Evolutionary conservation across 2,329 filamentous ascomycete genomes (phyloP).

Genomic region (Teratosphaeria zuluensis): DNA sequence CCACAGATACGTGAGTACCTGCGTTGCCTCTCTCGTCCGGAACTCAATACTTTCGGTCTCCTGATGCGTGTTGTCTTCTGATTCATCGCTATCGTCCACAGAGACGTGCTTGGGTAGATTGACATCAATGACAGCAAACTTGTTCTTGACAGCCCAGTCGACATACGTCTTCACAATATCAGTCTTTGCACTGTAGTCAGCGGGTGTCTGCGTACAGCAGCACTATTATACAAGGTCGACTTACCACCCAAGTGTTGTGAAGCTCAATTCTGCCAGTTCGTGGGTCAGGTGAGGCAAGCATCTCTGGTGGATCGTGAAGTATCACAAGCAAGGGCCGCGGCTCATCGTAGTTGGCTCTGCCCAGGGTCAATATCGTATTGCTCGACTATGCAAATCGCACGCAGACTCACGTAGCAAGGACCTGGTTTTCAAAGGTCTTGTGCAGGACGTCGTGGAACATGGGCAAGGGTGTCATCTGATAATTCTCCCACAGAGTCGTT

Average conservation of each 20-base stretch:
- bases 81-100: constrained; percentile 31
- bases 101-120: constrained; percentile 77
- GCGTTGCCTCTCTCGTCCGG: constrained; percentile 44
- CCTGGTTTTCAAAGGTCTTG: constrained; percentile 21
- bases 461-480: constrained; percentile 70
- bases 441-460: constrained; percentile 56
- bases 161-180: constrained; percentile 75
- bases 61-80: constrained; percentile 28
- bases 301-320: constrained; percentile 60
- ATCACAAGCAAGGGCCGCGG: constrained; percentile 67
- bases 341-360: constrained; percentile 53
- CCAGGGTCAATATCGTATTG: constrained; percentile 6
- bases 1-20: constrained; percentile 82
- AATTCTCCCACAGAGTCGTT: constrained; percentile 58
- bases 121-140: constrained; percentile 79
- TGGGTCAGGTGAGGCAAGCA: constrained; percentile 34
- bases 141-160: constrained; percentile 67
- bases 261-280: constrained; percentile 61
- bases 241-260: constrained; percentile 82
- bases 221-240: constrained; percentile 28
- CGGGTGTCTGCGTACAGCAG: constrained; percentile 23
- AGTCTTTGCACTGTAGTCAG: constrained; percentile 51
- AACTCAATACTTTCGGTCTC: constrained; percentile 39
- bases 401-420: constrained; percentile 23
- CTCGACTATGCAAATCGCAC: background rate